Percentiles rank a stretch among this genome's conserved stretches.
These are phyloP conservation scores for Thuja plicata DNA, from an alignment of 83 land plant genomes.

Conservation along the genomic window DNA sequence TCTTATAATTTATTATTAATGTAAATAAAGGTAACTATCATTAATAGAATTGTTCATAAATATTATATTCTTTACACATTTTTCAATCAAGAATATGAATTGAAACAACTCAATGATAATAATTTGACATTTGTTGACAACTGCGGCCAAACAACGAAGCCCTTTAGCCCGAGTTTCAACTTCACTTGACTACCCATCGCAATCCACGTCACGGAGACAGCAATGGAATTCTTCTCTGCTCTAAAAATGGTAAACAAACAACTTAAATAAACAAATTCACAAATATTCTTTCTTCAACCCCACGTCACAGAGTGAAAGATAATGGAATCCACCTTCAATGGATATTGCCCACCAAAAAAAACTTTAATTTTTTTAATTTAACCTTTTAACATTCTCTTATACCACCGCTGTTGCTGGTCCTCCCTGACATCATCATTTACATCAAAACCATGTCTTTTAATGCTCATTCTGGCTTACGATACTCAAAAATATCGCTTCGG, in stretches of 20 bases:
- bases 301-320: background rate
- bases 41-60: too few species aligned
- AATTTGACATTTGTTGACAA: background rate
- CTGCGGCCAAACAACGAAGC: background rate
- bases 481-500: background rate
- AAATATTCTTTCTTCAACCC: background rate
- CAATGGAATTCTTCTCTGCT: background rate
- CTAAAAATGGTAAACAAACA: background rate
- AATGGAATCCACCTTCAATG: background rate
- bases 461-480: background rate
- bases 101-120: background rate
- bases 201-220: background rate
- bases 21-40: too few species aligned
- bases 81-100: background rate
- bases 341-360: slow-evolving; percentile 2
- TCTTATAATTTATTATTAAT: too few species aligned
- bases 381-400: background rate
- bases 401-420: background rate
- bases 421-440: background rate
- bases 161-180: background rate
- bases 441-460: background rate
- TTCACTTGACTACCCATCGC: background rate
- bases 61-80: too few species aligned
- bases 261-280: background rate
- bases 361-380: background rate